Base-by-base conservation (phyloP, 345 rosid genomes). In the Turritis glabra region DNA sequence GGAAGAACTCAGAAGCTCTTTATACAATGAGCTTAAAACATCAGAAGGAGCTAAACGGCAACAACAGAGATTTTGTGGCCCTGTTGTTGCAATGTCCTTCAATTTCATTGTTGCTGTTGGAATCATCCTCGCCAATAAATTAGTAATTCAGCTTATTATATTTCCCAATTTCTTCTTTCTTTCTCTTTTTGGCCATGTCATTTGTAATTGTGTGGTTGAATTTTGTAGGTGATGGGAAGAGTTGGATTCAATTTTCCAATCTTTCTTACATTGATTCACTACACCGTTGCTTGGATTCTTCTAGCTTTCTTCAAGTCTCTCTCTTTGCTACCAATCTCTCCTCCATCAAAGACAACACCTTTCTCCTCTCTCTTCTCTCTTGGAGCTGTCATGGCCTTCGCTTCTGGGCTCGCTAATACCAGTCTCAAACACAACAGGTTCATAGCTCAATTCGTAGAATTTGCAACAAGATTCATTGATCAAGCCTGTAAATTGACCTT, bases 341-440 rank as follows among this genome's bases (percentile, higher is more conserved):
- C 97, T 71, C 96, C 98, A 1, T 80, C 90, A 15, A 95, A 84
- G 78, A 84, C 91, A 10, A 90, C 97, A 33, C 97, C 98, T 47
- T 95, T 85, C 80, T 80, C 92, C 5, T 87, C 98, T 15, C 80
- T 95, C 4, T 90, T 92, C 79, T 73, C 84, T 18, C 83, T 92
- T 61, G 97, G 97, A 1, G 91, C 82, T 41, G 88, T 92, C 67
- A 95, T 95, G 98, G 88, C 99, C 30, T 95, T 95, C 5, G 95
- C 99, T 57, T 89, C 98, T 11, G 97, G 99, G 63, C 94, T 95
- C 19, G 96, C 98, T 70, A 95, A 95, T 67, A 90, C 93, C 63
- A 92, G 99, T 77, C 90, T 95, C 30, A 86, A 90, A 67, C 84
- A 84, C 71, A 92, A 95, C 86, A 94, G 96, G 98, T 88, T 55